Evolutionary conservation across 1,284 basidiomycete genomes (phyloP), one percentile per base, ranked within the genome.

Genomic region (Bondarzewia mesenterica): DNA sequence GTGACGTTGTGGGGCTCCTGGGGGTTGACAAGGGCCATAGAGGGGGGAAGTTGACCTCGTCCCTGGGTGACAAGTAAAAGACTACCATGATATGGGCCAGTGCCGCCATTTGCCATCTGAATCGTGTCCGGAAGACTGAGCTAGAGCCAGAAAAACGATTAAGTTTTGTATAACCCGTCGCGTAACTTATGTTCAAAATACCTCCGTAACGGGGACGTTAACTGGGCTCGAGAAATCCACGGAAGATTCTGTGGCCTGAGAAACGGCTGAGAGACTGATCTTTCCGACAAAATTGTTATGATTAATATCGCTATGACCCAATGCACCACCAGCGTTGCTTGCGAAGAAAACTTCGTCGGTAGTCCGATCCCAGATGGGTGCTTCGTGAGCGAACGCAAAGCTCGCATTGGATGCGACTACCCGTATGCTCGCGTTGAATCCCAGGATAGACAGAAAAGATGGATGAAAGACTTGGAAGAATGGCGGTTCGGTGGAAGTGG

Each of bases 21-120:
- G 0, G 86, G 84, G 59, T 89, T 77, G 46, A 89, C 78, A 32
- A 82, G 70, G 0, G 74, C 80, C 21, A 90, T 61, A 2, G 77
- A 78, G 7, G 84, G 76, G 2, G 87, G 80, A 10, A 76, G 63
- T 21, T 71, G 59, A 2, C 81, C 85, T 42, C 82, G 73, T 8
- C 87, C 88, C 26, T 82, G 82, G 26, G 75, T 86, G 46, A 79
- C 67, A 47, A 90, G 77, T 12, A 89, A 61, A 3, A 90, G 63
- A 48, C 78, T 69, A 23, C 73, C 77, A 27, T 75, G 73, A 58
- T 77, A 84, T 1, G 81, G 83, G 5, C 85, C 84, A 37, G 80
- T 83, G 12, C 78, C 82, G 27, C 86, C 86, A 59, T 89, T 90
- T 8, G 82, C 84, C 77, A 88, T 89, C 60, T 81, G 72, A 6